Conservation (phyloP, 2,329 filamentous ascomycete genomes). For the Xylariaceae sp. region DNA sequence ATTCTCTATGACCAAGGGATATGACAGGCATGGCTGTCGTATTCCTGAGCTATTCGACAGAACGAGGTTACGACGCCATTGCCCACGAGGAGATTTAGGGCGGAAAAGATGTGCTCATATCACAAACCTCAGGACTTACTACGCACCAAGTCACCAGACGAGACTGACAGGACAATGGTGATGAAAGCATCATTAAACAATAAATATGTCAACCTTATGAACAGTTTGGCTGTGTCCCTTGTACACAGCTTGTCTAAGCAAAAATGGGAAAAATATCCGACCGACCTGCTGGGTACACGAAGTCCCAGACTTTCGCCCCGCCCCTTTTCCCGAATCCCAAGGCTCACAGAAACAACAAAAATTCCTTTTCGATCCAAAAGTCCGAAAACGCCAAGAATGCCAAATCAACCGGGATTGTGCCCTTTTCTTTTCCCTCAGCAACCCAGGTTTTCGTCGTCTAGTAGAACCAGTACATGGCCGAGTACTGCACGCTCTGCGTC, state of each 20-base stretch:
- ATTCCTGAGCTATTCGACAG: too few species aligned
- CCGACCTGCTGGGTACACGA: slow-evolving; percentile 8
- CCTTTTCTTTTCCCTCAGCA: background rate
- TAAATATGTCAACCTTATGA: background rate
- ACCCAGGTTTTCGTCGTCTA: background rate
- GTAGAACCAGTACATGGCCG: slow-evolving; percentile 57
- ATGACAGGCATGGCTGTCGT: too few species aligned
- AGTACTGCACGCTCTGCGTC: slow-evolving; percentile 48
- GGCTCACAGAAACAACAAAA: background rate
- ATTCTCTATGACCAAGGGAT: too few species aligned
- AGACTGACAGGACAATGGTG: background rate
- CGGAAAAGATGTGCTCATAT: too few species aligned
- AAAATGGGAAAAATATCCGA: slow-evolving; percentile 16
- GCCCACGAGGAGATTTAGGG: too few species aligned
- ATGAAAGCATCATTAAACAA: slow-evolving; percentile 1
- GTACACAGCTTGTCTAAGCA: slow-evolving; percentile 8
- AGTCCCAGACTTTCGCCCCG: background rate
- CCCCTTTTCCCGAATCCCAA: background rate
- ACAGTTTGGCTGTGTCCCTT: slow-evolving; percentile 4
- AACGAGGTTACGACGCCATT: too few species aligned
- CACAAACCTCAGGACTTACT: too few species aligned
- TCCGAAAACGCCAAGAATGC: slow-evolving; percentile 18
- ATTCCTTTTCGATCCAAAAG: background rate
- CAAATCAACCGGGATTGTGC: background rate
- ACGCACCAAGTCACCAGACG: too few species aligned